A percentile compares a stretch with the other conserved stretches of the same genome.
These are phyloP conservation scores for Lecanicillium sp. DNA, from an alignment of 2,329 filamentous ascomycete genomes.

Conservation along the genomic window DNA sequence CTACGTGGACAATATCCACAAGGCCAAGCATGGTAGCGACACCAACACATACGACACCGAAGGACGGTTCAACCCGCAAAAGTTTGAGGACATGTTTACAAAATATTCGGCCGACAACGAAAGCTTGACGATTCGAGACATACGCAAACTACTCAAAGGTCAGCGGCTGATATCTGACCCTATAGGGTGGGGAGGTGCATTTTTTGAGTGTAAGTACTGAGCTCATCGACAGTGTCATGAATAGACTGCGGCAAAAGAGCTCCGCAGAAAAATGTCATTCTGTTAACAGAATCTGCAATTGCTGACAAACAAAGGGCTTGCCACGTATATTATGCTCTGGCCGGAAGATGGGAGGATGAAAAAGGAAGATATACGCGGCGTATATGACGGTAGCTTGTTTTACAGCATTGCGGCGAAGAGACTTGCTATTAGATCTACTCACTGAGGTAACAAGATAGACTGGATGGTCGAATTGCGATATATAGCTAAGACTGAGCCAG, in stretches of 20 bases:
- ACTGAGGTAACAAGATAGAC: no score
- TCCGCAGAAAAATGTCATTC: no score
- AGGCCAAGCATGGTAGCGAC: constrained; percentile 41
- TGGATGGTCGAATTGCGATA: no score
- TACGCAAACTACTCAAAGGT: constrained; percentile 31
- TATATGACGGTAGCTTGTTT: constrained; percentile 22
- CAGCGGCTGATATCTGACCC: constrained; percentile 38
- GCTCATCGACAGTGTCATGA: no score
- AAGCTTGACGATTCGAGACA: constrained; percentile 31
- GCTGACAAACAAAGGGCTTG: constrained; percentile 19
- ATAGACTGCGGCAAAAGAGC: no score
- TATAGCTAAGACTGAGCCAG: no score
- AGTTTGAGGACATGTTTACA: constrained; percentile 44
- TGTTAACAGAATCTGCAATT: no score
- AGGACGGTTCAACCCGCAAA: constrained; percentile 42
- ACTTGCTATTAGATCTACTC: no score
- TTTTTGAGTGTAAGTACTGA: constrained; percentile 24
- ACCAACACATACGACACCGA: constrained; percentile 41
- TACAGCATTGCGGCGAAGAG: constrained; percentile 8
- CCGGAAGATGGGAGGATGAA: constrained; percentile 48
- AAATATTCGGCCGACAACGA: constrained; percentile 38
- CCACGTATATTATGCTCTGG: constrained; percentile 44
- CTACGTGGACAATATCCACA: constrained; percentile 33
- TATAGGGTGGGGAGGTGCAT: constrained; percentile 27
- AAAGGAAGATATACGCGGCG: constrained; percentile 43